Evolutionary conservation across 2,329 filamentous ascomycete species (phyloP), one percentile per base, ranked within the genome.

Genomic region (Huntiella omanensis): DNA sequence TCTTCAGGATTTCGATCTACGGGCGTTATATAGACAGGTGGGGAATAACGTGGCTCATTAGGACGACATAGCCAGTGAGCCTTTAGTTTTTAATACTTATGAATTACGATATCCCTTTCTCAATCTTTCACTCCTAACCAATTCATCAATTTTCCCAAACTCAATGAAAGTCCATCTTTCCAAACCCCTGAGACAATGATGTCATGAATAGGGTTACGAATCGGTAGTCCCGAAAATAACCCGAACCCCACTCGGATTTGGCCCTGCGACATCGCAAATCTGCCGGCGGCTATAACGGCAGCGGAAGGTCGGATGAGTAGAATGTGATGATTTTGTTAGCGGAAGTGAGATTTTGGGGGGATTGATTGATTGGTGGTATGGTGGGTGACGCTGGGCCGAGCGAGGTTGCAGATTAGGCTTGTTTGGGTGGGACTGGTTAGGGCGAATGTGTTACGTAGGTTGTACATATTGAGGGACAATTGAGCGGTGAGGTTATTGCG

Each of bases 1-100:
- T 0, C 66, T 73, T 45, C 75, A 80, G 44, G 69, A 70, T 4
- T 77, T 80, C 57, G 75, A 79, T 64, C 61, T 78, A 53, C 64
- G 75, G 40, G 75, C 78, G 47, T 59, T 77, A 43, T 80, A 79
- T 60, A 76, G 76, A 59, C 70, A 68, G 2, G 71, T 79, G 1
- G 73, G 74, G 1, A 80, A 79, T 51, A 71, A 72, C 43, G 62
- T 61, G 12, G 16, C 43, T 6, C 45, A 47, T 19, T 50, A 50
- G 36, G 17, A 22, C 12, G 7, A 10, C 3, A 28, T 28, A 7
- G 22, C 2, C 22, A 16, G 7, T 11, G 40, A 10, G n/a, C 34
- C 13, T 43, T 19, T 33, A 16, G 33, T 33, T 34, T 43, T 34
- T 28, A 28, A 28, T 28, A 35, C 10, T 34, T 43, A 43, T 43